phyloP scores from a whole-genome alignment of 192 early-diverging fungal genomes.

The Coemansia sp. region DNA sequence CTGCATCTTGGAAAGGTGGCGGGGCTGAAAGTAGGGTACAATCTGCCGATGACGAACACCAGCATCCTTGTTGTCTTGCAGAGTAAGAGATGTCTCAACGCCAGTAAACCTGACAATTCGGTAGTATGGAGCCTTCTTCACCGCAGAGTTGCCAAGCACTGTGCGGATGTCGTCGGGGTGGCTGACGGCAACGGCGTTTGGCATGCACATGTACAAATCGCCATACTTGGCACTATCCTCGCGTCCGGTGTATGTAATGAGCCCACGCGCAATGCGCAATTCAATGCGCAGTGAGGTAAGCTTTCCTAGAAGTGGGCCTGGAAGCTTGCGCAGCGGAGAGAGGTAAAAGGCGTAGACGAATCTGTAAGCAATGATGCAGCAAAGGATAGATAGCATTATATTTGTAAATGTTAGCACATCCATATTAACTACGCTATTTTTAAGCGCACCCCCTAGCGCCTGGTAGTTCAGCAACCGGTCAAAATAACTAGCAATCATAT shows the following conservation, averaged over 20 bases:
- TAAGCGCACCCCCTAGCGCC: no score
- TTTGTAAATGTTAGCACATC: no score
- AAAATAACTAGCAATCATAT: no score
- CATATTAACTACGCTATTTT: no score
- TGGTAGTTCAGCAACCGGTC: no score
- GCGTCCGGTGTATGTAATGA: conserved; percentile 7
- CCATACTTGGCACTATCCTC: conserved; percentile 21
- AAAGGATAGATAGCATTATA: neutral
- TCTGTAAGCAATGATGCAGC: neutral
- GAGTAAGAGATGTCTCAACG: conserved; percentile 19
- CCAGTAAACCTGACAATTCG: conserved; percentile 20
- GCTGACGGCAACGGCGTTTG: conserved; percentile 21
- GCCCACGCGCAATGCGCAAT: conserved; percentile 1
- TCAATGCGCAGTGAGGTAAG: conserved; percentile 14
- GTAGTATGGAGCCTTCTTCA: conserved; percentile 22
- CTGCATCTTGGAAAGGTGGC: conserved; percentile 29
- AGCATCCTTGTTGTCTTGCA: conserved; percentile 23
- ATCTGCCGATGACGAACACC: conserved; percentile 26
- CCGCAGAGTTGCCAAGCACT: conserved; percentile 15
- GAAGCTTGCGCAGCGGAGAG: conserved; percentile 26
- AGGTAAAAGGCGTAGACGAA: conserved; percentile 10
- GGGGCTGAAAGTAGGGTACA: conserved; percentile 22
- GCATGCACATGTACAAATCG: conserved; percentile 25
- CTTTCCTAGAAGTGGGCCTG: conserved; percentile 17
- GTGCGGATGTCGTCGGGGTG: conserved; percentile 29